Evolutionary conservation across 1,284 basidiomycete species (phyloP).

Genomic region (Cutaneotrichosporon cyanovorans): DNA sequence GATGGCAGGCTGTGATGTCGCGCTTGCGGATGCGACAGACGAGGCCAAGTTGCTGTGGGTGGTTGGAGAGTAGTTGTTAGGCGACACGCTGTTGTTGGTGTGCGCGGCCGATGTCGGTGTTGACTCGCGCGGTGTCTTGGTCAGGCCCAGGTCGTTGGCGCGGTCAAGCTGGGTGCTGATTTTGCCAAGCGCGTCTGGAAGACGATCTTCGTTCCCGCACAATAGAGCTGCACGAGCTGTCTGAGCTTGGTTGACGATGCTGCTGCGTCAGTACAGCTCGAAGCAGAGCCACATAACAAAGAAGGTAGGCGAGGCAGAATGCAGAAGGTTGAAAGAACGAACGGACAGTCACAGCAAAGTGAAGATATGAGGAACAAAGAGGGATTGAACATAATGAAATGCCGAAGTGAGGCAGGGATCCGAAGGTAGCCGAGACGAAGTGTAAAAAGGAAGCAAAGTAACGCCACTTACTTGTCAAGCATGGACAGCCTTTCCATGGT

Average conservation of each 20-base stretch:
- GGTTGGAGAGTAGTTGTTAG: slow-evolving; percentile 20
- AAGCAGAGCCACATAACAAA: too few relatives aligned
- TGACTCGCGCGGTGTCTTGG: slow-evolving; percentile 27
- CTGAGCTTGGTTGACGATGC: slow-evolving; percentile 36
- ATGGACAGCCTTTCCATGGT: slow-evolving; percentile 24
- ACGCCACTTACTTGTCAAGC: slow-evolving; percentile 33
- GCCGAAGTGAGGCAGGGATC: too few relatives aligned
- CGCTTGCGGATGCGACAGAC: not conserved
- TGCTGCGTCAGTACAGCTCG: slow-evolving; percentile 17
- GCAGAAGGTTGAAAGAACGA: not conserved
- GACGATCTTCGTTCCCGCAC: slow-evolving; percentile 29
- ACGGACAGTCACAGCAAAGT: too few relatives aligned
- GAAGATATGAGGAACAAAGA: not conserved
- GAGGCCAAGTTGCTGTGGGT: slow-evolving; percentile 6
- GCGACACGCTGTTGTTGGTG: slow-evolving; percentile 27
- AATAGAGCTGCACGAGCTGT: slow-evolving; percentile 34
- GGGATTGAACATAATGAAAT: not conserved
- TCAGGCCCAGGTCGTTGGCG: slow-evolving; percentile 34
- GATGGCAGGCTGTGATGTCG: not conserved
- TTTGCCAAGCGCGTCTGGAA: slow-evolving; percentile 32
- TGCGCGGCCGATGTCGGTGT: slow-evolving; percentile 20
- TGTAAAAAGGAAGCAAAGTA: too few relatives aligned
- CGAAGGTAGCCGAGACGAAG: too few relatives aligned
- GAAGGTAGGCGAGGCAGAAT: not conserved
- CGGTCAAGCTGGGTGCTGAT: slow-evolving; percentile 38